Conservation (phyloP, 768 basidiomycete species). For the Myochromella boudieri region DNA sequence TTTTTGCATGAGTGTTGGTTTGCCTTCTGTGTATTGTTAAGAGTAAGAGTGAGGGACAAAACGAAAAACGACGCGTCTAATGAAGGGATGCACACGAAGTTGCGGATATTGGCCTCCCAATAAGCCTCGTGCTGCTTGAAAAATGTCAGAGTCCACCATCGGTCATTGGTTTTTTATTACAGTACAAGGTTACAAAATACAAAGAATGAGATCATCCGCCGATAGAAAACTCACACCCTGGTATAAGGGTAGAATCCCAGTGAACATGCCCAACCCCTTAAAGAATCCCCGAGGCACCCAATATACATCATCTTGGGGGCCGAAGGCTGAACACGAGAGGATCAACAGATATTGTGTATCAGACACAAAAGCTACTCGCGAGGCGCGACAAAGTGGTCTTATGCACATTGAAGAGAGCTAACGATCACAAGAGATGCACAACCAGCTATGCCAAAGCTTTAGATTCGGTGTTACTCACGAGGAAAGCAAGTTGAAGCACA, state of each 20-base stretch:
- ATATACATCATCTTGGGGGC: slow-evolving; percentile 2
- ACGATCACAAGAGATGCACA: slow-evolving; percentile 8
- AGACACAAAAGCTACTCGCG: slow-evolving; percentile 5
- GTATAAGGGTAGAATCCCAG: not conserved
- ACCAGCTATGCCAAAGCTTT: not conserved
- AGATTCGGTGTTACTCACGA: not conserved
- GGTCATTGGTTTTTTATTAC: no score
- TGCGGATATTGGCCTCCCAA: no score
- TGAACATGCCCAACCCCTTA: slow-evolving; percentile 5
- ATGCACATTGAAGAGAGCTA: slow-evolving; percentile 12
- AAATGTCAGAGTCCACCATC: no score
- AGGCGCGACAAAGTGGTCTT: slow-evolving; percentile 1
- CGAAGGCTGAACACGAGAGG: not conserved
- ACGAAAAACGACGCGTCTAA: no score
- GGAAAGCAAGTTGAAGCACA: not conserved
- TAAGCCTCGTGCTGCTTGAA: no score
- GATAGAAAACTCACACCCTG: not conserved
- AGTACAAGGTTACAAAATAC: no score
- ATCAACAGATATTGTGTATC: no score
- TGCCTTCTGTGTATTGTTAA: slow-evolving; percentile 51
- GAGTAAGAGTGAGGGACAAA: no score
- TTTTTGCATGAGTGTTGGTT: no score
- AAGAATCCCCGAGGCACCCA: slow-evolving; percentile 2
- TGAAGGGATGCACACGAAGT: no score
- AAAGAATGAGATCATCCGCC: no score